Evolutionary conservation across 2,329 filamentous ascomycete genomes (phyloP).

Genomic region (Fusarium xyrophilum): DNA sequence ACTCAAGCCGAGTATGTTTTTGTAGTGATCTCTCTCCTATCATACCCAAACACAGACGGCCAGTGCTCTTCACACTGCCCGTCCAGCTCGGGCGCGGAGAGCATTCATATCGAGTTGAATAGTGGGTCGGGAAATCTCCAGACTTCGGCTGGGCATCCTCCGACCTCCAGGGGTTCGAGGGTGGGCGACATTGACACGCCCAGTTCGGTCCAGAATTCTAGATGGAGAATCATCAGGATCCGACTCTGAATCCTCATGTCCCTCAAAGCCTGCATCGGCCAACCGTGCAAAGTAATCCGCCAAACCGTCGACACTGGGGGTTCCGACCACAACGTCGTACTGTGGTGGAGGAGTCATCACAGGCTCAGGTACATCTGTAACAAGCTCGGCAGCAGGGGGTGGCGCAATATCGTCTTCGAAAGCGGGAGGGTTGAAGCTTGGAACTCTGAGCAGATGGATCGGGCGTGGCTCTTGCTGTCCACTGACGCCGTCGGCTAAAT

Average conservation of each 20-base stretch:
- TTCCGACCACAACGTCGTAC: constrained; percentile 80
- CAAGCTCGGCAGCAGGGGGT: constrained; percentile 44
- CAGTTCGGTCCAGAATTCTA: constrained; percentile 58
- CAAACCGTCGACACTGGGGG: constrained; percentile 70
- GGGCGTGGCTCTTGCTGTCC: constrained; percentile 63
- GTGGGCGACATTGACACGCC: constrained; percentile 64
- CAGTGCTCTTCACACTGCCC: constrained; percentile 39
- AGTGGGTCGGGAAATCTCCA: constrained; percentile 58
- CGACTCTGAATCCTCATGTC: constrained; percentile 50
- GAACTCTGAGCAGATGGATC: constrained; percentile 82
- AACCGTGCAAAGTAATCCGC: constrained; percentile 88
- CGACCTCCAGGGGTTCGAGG: constrained; percentile 62
- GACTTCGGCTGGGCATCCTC: constrained; percentile 62
- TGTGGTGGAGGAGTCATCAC: constrained; percentile 82
- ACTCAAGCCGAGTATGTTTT: background rate
- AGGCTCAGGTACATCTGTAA: constrained; percentile 34
- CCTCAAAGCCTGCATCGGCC: constrained; percentile 69
- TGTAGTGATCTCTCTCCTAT: background rate
- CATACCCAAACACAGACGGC: constrained; percentile 30
- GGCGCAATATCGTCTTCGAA: constrained; percentile 75
- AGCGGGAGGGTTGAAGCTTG: constrained; percentile 86
- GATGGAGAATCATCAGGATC: constrained; percentile 54
- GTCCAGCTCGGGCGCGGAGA: constrained; percentile 36
- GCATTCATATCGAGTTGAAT: constrained; percentile 40
- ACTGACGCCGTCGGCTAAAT: constrained; percentile 48